Evolutionary conservation across 73 alveolate species (phyloP), one percentile per base, ranked within the genome.

Genomic region (Paramecium caudatum): DNA sequence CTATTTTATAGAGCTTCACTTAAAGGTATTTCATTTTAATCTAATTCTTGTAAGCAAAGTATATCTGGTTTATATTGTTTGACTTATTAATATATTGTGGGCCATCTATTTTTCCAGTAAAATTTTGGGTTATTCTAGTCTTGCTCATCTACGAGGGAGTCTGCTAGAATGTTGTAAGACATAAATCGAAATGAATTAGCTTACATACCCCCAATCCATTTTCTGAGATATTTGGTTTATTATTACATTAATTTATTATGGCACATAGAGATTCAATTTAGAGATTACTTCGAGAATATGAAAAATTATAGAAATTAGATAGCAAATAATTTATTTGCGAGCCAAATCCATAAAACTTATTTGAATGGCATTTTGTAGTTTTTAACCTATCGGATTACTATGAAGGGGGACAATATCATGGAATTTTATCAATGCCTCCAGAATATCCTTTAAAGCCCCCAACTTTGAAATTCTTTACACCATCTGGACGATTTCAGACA

Each of bases 361-460:
- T 91, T 68, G 96, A 95, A 61, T 95, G 98, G 98, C 97, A 95
- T 87, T 95, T 70, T 48, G 82, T 62, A 48, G 62, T 95, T 16
- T 70, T 69, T 90, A 94, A 88, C 7, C 68, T 95, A 27, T 63
- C 46, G 7, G 81, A 94, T 37, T 95, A 95, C 10, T 95, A 85
- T 91, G 95, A 91, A 55, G 96, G 96, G 33, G 98, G 98, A 17
- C 46, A 47, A 16, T 95, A 93, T 88, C 96, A 93, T 85, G 98
- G 98, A 9, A 93, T 87, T 43, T 36, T 95, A 34, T 63, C 81
- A 33, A 62, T 95, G 45, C 98, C 98, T 7, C 80, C 82, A 9
- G 96, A 95, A 49, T 95, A 93, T 90, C 98, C 98, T 10, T n/a
- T 82, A 55, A 93, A 93, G 50, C 98, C 98, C 48, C 98, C 98